phyloP scores from a whole-genome alignment of 1,139 yeast species.

The Schizosaccharomyces versatilis region DNA sequence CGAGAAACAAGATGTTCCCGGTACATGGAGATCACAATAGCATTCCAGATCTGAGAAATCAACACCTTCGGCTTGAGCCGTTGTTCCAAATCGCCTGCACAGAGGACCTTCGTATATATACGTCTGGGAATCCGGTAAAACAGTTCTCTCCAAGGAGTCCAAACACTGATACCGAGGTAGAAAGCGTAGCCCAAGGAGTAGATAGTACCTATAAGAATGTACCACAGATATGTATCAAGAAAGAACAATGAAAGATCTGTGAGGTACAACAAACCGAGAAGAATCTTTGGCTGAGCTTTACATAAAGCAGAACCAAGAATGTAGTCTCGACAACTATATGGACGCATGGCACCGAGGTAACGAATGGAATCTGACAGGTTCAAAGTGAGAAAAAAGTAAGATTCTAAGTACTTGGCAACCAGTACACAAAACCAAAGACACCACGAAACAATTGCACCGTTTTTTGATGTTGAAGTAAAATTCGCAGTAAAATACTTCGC shows the following conservation, averaged over 20 bases:
- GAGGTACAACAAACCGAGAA: conserved; percentile 73
- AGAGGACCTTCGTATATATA: conserved; percentile 88
- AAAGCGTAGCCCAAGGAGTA: conserved; percentile 94
- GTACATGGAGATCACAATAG: conserved; percentile 93
- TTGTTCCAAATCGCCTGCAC: conserved; percentile 96
- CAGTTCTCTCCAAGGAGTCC: conserved; percentile 98
- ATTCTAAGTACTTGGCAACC: conserved; percentile 69
- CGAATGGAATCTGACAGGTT: conserved; percentile 90
- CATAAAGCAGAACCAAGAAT: conserved; percentile 67
- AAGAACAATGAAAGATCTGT: conserved; percentile 88
- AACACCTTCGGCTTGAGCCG: conserved; percentile 95
- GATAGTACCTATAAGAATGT: conserved; percentile 79
- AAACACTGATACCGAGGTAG: conserved; percentile 91
- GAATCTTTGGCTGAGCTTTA: conserved; percentile 66
- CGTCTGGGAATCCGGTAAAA: conserved; percentile 95
- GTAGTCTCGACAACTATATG: conserved; percentile 68
- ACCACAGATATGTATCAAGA: conserved; percentile 97
- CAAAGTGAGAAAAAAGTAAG: conserved; percentile 77
- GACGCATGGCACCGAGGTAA: conserved; percentile 35
- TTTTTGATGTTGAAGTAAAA: conserved; percentile 55
- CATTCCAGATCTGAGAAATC: conserved; percentile 97
- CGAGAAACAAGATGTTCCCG: conserved; percentile 92
- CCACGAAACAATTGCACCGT: conserved; percentile 93
- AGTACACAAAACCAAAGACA: conserved; percentile 75
- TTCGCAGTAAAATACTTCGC: conserved; percentile 93